Evolutionary conservation across 345 rosid species (phyloP), one percentile per base, ranked within the genome.

Genomic region (Corymbia maculata): DNA sequence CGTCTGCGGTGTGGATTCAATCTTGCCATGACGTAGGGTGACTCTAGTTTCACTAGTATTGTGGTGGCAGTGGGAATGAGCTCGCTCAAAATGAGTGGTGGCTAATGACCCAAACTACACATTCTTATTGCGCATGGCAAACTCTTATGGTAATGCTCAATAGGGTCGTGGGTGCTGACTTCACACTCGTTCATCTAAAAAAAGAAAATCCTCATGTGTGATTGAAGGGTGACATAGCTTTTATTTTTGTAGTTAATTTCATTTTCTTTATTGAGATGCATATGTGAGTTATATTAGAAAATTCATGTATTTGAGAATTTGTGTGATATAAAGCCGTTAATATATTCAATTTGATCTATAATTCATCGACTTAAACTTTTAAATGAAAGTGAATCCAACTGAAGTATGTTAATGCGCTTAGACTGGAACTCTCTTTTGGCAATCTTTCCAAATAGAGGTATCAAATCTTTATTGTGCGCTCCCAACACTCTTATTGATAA

Each of bases 121-220:
- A 8, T 32, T 68, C 12, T 0, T 32, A 21, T 0, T 4, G 6
- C 2, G 21, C 0, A 1, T 68, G 22, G 44, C 42, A 4, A 68
- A 32, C 79, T 68, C 22, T 11, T 16, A 32, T 16, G 22, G 9
- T 8, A 68, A 68, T 12, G 3, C 79, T 22, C 22, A 5, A 7
- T 7, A 15, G 79, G 45, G 17, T 68, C 11, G 17, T 32, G 8
- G 10, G 42, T 17, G 19, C 45, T 0, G 0, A 16, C 45, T 32
- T 32, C 12, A 4, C 45, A 32, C 7, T 12, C 16, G 22, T 68
- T 70, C 47, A 9, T 32, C 80, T 17, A 5, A 16, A 68, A 32
- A 32, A 68, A 6, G 19, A 32, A 68, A 16, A 9, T 16, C 79
- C 45, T 68, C 45, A 8, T 45, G 9, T 45, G 32, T 8, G 13